Conservation (phyloP, 331 rosid species). For the Saraca asoca region DNA sequence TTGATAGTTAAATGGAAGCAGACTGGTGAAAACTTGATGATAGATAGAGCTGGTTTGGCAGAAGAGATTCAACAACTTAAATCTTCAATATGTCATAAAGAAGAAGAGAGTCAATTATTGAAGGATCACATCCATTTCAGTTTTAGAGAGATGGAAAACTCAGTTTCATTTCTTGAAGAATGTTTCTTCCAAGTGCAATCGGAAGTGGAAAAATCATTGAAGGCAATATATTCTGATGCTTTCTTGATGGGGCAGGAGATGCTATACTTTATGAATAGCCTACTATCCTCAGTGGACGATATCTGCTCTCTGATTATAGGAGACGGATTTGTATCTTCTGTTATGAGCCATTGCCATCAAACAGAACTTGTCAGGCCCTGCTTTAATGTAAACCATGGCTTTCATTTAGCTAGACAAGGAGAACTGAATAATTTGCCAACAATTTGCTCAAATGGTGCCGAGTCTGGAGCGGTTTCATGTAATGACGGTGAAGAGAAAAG, state of each 20-base stretch:
- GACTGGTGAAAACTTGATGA: constrained; percentile 58
- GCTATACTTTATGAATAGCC: constrained; percentile 42
- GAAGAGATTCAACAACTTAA: constrained; percentile 67
- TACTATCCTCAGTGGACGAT: constrained; percentile 65
- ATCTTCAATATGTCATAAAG: constrained; percentile 50
- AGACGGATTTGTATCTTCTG: constrained; percentile 55
- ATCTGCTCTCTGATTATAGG: constrained; percentile 47
- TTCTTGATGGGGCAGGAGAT: constrained; percentile 52
- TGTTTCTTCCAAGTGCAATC: constrained; percentile 61
- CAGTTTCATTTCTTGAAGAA: constrained; percentile 59
- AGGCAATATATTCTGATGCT: constrained; percentile 49
- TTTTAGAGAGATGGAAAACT: constrained; percentile 60
- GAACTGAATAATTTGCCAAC: constrained; percentile 37
- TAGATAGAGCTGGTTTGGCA: constrained; percentile 59
- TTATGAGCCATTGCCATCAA: constrained; percentile 52
- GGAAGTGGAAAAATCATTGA: constrained; percentile 59
- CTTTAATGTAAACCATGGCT: constrained; percentile 34
- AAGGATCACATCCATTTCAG: constrained; percentile 52
- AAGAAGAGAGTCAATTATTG: constrained; percentile 55
- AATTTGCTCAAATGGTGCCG: constrained; percentile 37
- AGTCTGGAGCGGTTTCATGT: constrained; percentile 26
- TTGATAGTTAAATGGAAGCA: constrained; percentile 67
- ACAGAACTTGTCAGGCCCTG: constrained; percentile 38
- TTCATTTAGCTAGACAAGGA: constrained; percentile 35
- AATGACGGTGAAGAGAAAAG: constrained; percentile 31